These are phyloP conservation scores for Exophiala sideris DNA, from an alignment of 2,329 filamentous ascomycete genomes.

Conservation along the genomic window DNA sequence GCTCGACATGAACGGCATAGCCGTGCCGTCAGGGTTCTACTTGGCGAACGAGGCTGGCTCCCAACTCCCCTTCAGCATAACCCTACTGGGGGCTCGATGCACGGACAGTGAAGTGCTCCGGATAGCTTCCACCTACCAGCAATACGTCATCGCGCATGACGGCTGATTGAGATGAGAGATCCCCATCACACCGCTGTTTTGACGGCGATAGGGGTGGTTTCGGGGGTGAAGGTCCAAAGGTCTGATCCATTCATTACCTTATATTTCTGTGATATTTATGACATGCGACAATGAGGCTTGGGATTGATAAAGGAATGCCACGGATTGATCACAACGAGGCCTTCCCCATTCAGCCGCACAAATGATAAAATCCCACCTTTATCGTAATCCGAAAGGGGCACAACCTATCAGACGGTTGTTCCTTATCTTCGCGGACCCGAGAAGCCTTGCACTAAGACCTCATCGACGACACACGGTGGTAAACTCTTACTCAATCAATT, in stretches of 20 bases:
- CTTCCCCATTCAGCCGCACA: neutral
- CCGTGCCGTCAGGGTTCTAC: constrained; percentile 50
- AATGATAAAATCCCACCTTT: constrained; percentile 2
- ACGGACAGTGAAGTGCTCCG: constrained; percentile 46
- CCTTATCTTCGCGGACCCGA: constrained; percentile 19
- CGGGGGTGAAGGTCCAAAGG: too few species aligned
- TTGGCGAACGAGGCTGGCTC: constrained; percentile 6
- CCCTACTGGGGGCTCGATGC: constrained; percentile 38
- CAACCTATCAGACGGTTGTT: constrained; percentile 9
- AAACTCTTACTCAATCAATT: constrained; percentile 28
- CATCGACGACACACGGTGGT: constrained; percentile 7
- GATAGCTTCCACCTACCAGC: constrained; percentile 45
- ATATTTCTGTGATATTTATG: neutral
- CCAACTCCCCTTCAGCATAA: constrained; percentile 29
- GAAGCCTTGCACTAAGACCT: constrained; percentile 7
- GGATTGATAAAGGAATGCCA: constrained; percentile 3
- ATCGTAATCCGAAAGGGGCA: neutral
- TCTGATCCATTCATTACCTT: neutral
- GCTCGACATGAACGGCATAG: constrained; percentile 54
- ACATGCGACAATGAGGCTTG: neutral
- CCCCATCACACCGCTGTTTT: too few species aligned
- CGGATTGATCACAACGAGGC: neutral
- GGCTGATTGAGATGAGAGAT: neutral
- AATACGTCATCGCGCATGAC: neutral
- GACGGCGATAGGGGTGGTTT: too few species aligned